Evolutionary conservation across 2,329 filamentous ascomycete species (phyloP), one percentile per base, ranked within the genome.

Genomic region (Ceratocystiopsis brevicomis): DNA sequence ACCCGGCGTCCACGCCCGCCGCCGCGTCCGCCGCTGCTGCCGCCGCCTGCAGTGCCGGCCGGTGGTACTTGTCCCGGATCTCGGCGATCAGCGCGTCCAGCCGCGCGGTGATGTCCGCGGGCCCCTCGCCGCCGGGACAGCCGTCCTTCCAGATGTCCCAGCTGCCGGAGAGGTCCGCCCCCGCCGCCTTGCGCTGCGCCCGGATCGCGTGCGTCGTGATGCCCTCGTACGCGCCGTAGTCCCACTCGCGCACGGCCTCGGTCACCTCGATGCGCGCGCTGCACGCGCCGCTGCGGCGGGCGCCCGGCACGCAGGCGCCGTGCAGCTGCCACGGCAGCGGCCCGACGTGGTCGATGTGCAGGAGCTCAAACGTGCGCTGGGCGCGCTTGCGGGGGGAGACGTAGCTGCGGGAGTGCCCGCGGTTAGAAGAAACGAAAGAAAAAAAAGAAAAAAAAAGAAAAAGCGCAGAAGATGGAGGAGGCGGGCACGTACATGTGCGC

Each of bases 101-200:
- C 1, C 87, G 71, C 32, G 64, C 59, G 0, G 78, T 80, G 37
- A 94, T 71, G 45, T 94, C 73, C 37, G 74, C 64, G 0, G 87
- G 82, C 38, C 61, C 82, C 78, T 93, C 85, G 57, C 86, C 86
- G 3, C 78, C 81, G 1, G 79, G 80, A 59, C 85, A 93, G 0
- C 85, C 85, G 56, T 92, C 84, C n/a, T 65, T 67, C 85, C 85
- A 93, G 50, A 93, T 92, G 61, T 90, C 81, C 84, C 84, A 92
- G 19, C 61, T 58, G 4, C 63, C 67, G 37, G 64, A 50, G 17
- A 70, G n/a, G n/a, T n/a, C n/a, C n/a, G n/a, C 62, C 9, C 81
- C 81, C 46, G 73, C 63, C 53, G 69, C 63, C 47, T 61, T 65
- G 41, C 71, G 70, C 50, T 63, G 54, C 42, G 67, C 65, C 41